Base-by-base conservation (phyloP, 2,329 filamentous ascomycete genomes). In the Bipolaris zeicola region DNA sequence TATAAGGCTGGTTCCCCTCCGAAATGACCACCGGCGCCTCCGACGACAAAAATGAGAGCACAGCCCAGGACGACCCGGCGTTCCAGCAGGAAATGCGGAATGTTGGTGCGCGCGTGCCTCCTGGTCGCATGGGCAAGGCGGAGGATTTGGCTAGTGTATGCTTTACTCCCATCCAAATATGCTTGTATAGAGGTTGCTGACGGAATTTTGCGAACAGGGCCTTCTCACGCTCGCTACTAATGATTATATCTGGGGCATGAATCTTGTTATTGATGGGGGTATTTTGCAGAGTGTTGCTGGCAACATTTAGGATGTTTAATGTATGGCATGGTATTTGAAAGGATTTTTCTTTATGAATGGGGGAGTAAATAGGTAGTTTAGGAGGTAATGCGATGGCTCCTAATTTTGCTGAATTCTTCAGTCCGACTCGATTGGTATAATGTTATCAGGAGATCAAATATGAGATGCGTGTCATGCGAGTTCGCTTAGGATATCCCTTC, bases 241-340 rank as follows among this genome's bases (percentile, higher is more conserved):
- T 6, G n/a, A 39, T 14, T 50, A 41, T 13, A 50, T 28, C 18
- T 26, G 13, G 55, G 44, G 39, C 20, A 46, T 20, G 48, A 53
- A 33, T 53, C 18, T 41, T 26, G 50, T n/a, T 0, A 33, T 16
- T 16, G 43, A 16, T 16, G 38, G 22, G 24, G 48, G 36, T 6
- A 49, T 39, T 38, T 47, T 39, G 11, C 34, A 24, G n/a, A 33
- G 28, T 10, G 33, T 24, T 4, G 28, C 28, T 44, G 42, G 16
- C 3, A 56, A 16, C 1, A 45, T 26, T 26, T 26, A 16, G 16
- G 1, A 16, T 16, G 16, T 16, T 16, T 16, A 16, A 16, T 16
- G 16, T 16, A 16, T 16, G 16, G 16, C 16, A 16, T 16, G 16
- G 16, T 16, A 16, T 16, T 16, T 16, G 16, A 16, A 16, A 16